Conservation (phyloP, 1,284 basidiomycete genomes). For the Malassezia dermatis region DNA sequence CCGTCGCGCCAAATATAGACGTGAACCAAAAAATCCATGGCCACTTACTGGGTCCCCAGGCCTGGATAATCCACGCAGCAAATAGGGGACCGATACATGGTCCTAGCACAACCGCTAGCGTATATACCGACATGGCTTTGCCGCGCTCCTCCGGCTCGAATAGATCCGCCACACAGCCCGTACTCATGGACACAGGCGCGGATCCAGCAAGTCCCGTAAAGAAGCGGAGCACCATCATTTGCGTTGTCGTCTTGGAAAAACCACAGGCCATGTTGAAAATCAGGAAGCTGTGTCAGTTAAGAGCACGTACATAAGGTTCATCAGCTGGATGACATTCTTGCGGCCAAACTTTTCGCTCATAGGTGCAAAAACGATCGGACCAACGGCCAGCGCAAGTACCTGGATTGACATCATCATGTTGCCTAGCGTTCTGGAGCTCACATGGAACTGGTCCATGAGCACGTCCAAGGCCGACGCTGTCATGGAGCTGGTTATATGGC, state of each 20-base stretch:
- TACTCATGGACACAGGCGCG: conserved; percentile 47
- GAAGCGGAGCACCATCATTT: conserved; percentile 27
- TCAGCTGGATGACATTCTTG: conserved; percentile 4
- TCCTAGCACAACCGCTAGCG: conserved; percentile 52
- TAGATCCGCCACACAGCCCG: conserved; percentile 61
- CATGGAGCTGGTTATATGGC: conserved; percentile 6
- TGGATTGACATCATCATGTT: conserved; percentile 14
- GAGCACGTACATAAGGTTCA: conserved; percentile 1
- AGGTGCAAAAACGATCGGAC: conserved; percentile 5
- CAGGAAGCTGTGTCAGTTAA: not conserved
- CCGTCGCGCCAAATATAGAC: conserved; percentile 24
- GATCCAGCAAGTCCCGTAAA: conserved; percentile 38
- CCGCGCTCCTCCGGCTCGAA: conserved; percentile 56
- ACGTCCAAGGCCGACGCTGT: conserved; percentile 10
- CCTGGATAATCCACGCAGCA: conserved; percentile 28
- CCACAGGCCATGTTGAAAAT: conserved; percentile 19
- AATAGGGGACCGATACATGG: conserved; percentile 28
- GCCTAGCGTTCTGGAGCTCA: not conserved
- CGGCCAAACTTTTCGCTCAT: conserved; percentile 12
- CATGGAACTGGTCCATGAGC: not conserved
- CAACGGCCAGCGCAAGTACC: conserved; percentile 7
- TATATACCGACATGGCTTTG: conserved; percentile 49
- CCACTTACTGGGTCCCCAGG: conserved; percentile 18
- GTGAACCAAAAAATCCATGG: conserved; percentile 30
- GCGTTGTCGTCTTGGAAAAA: conserved; percentile 21